Conservation (phyloP, 257 asterid genomes). For the Dorcoceras hygrometricum region DNA sequence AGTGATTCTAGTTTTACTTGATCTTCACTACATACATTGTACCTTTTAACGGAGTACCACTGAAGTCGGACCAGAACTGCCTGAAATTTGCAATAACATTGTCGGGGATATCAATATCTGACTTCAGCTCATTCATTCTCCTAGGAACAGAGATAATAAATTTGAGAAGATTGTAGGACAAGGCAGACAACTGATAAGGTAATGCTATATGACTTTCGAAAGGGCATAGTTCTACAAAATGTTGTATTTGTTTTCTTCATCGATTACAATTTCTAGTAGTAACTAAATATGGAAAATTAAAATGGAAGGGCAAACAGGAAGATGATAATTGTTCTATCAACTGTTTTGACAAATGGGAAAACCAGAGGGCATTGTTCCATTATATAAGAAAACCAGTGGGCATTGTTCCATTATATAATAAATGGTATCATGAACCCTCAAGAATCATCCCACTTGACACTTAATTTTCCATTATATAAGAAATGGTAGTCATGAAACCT, state of each 20-base stretch:
- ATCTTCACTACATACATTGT: not conserved
- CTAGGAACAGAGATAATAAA: constrained; percentile 34
- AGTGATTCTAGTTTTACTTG: no score
- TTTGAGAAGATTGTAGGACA: constrained; percentile 10
- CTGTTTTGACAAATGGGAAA: not conserved
- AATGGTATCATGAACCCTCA: not conserved
- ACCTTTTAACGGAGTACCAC: constrained; percentile 81
- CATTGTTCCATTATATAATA: no score
- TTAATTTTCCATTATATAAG: not conserved
- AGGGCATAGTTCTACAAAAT: not conserved
- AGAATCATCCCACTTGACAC: not conserved
- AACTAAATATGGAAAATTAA: not conserved
- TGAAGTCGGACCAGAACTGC: constrained; percentile 81
- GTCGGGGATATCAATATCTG: constrained; percentile 73
- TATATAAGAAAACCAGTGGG: no score
- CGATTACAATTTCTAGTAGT: not conserved
- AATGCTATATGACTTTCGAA: constrained; percentile 2
- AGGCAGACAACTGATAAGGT: constrained; percentile 11
- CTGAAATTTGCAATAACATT: constrained; percentile 58
- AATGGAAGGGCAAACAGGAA: not conserved
- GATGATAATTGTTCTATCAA: not conserved
- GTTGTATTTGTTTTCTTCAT: not conserved
- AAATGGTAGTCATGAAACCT: not conserved
- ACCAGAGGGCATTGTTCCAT: not conserved
- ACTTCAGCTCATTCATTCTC: constrained; percentile 81